Percentiles rank a stretch among this genome's conserved stretches.
Conservation (phyloP, 78 protist species). For the Dictyostelium capitatum region DNA sequence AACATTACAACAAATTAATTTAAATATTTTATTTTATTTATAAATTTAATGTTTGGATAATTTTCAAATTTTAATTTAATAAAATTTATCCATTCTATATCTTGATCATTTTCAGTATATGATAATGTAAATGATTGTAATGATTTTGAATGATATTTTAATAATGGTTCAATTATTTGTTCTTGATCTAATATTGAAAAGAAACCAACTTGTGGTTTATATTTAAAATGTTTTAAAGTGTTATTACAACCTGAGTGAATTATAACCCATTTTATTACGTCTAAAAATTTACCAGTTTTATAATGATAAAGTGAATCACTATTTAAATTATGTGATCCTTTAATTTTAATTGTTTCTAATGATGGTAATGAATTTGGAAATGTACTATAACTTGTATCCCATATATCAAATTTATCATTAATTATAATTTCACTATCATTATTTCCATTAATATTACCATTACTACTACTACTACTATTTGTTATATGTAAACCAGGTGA, state of each 20-base stretch:
- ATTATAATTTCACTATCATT: neutral
- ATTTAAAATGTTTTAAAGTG: neutral
- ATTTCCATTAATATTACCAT: too few relatives aligned
- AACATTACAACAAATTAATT: too few relatives aligned
- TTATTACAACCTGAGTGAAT: neutral
- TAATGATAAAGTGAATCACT: conserved; percentile 1
- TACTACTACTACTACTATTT: neutral
- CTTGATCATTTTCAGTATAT: neutral
- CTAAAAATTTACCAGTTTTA: neutral
- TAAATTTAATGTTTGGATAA: conserved; percentile 1
- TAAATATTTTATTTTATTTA: neutral
- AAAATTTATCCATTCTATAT: neutral
- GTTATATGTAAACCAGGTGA: neutral
- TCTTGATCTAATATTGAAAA: neutral
- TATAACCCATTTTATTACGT: conserved; percentile 6
- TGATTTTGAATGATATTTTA: neutral
- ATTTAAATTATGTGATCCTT: neutral
- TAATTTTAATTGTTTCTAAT: neutral
- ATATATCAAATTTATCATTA: neutral
- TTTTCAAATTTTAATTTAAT: neutral
- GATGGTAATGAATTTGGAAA: neutral
- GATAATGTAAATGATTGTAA: neutral
- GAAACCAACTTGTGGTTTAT: neutral
- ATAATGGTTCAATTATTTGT: conserved; percentile 1
- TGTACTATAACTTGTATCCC: conserved; percentile 7